phyloP scores from a whole-genome alignment of 1,284 basidiomycete genomes.

The Ganoderma meredithae region DNA sequence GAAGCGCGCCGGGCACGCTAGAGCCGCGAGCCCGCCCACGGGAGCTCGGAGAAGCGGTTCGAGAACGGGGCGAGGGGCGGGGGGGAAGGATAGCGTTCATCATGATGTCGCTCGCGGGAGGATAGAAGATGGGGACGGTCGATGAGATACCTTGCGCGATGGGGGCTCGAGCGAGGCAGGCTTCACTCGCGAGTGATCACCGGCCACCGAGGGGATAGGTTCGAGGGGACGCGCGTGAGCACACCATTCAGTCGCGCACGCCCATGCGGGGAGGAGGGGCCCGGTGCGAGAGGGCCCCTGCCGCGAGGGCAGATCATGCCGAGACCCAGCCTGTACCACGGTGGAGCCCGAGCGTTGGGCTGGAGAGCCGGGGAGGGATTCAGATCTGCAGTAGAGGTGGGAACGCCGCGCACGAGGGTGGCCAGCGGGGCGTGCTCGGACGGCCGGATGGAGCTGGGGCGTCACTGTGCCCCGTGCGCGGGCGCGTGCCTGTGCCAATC shows the following conservation, averaged over 20 bases:
- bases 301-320: slow-evolving; percentile 4
- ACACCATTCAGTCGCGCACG: neutral
- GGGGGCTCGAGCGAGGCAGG: neutral
- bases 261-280: neutral
- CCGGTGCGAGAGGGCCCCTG: neutral
- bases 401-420: neutral
- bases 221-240: neutral
- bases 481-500: neutral
- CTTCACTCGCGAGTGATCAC: neutral
- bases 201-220: neutral
- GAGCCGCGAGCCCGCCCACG: neutral
- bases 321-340: neutral
- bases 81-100: neutral
- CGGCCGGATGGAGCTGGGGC: neutral
- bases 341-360: too few species aligned
- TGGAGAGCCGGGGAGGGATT: too few species aligned
- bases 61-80: neutral
- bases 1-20: neutral
- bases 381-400: neutral
- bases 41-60: neutral
- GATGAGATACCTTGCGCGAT: neutral
- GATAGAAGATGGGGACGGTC: neutral
- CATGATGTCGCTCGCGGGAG: neutral
- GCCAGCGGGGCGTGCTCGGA: neutral
- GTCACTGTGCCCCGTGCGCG: neutral